Conservation (phyloP, 2,329 filamentous ascomycete genomes). For the Clonostachys chloroleuca region DNA sequence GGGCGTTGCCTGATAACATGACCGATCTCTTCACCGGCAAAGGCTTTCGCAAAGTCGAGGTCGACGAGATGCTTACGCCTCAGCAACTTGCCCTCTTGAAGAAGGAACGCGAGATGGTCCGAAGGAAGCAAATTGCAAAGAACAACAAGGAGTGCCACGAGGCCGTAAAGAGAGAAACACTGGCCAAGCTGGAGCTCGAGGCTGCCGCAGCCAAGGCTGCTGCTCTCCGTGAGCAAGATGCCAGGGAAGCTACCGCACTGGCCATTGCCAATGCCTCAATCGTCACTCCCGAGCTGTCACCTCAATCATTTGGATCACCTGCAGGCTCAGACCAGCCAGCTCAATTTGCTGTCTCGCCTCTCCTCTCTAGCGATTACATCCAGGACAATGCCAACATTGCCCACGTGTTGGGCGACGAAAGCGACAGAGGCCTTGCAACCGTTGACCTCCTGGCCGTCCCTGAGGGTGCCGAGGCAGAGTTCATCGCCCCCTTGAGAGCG, state of each 20-base stretch:
- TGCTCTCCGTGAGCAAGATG: not conserved
- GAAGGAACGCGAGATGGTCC: slow-evolving; percentile 20
- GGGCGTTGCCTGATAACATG: slow-evolving; percentile 52
- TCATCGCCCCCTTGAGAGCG: not conserved
- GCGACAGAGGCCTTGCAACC: too few relatives aligned
- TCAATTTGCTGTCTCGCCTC: too few relatives aligned
- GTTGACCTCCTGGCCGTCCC: too few relatives aligned
- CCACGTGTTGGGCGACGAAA: not conserved
- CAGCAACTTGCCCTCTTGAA: slow-evolving; percentile 42
- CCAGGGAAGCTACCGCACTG: not conserved
- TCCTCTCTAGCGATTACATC: not conserved
- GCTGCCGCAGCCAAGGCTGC: not conserved
- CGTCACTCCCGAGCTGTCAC: not conserved
- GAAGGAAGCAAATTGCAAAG: not conserved
- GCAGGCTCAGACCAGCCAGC: too few relatives aligned
- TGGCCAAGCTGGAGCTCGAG: not conserved
- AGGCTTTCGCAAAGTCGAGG: slow-evolving; percentile 50
- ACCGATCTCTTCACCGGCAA: slow-evolving; percentile 51
- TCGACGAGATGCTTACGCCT: slow-evolving; percentile 54
- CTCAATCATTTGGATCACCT: not conserved
- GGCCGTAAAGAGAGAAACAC: not conserved
- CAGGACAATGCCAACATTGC: not conserved
- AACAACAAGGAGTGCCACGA: not conserved
- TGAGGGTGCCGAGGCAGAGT: too few relatives aligned
- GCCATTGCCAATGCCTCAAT: not conserved